Base-by-base conservation (phyloP, 352 stramenopile genomes). In the Pythium brachiatum region DNA sequence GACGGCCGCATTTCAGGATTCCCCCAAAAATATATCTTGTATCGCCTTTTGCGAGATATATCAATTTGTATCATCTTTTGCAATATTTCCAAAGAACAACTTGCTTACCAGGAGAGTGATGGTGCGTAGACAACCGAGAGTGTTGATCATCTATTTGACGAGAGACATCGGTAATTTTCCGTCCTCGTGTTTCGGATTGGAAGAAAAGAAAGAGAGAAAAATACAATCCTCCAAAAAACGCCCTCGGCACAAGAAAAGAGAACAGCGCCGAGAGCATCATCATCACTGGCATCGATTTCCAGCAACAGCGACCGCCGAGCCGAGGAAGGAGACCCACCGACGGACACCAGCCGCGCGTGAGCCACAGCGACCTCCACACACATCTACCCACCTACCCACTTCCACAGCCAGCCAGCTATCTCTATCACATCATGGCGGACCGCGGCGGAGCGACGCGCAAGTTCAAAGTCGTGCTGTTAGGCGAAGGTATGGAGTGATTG, bases 401-500 rank as follows among this genome's bases (percentile, higher is more conserved):
- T n/a, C 46, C 25, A 38, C 38, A 39, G 29, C 29, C 29, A 11
- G 9, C 29, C 29, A 11, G 5, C 29, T 34, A 26, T 31, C n/a
- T 18, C 16, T 29, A 52, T n/a, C 29, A 67, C 60, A 68, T 20
- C 41, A 89, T 89, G 79, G 68, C 73, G n/a, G 79, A 89, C 41
- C 78, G 81, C 50, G 58, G 58, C 23, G 64, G 64, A 23, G 67
- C 75, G n/a, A 86, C 77, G 39, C 80, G 76, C 69, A 93, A 93
- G 69, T 91, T 90, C 62, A 95, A 95, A 57, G 78, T 95, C 47
- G 86, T 95, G 15, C 70, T 95, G 55, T 67, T 95, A 21, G 86
- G 86, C 65, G 86, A 95, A 90, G 86, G 86, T 92, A 41, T 26
- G n/a, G n/a, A n/a, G n/a, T n/a, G n/a, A n/a, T n/a, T n/a, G n/a